These are phyloP conservation scores for Colletotrichum tamarilloi DNA, from an alignment of 2,329 filamentous ascomycete genomes.

Conservation along the genomic window DNA sequence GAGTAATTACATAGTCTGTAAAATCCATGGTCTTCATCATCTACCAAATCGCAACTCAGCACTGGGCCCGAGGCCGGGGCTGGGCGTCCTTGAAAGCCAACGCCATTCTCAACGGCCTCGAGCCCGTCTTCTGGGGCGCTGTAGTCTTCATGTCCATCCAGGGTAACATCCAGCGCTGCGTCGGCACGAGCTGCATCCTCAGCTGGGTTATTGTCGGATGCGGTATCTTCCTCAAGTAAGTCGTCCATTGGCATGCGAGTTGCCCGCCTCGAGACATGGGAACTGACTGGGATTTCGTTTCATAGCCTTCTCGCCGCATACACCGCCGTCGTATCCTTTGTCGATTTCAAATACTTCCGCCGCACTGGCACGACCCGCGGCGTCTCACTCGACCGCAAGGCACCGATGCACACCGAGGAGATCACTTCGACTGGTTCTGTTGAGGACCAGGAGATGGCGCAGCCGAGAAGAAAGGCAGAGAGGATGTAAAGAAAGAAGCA, in stretches of 20 bases:
- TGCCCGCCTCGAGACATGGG: too few relatives aligned
- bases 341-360: slow-evolving; percentile 6
- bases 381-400: neutral
- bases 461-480: neutral
- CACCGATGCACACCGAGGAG: neutral
- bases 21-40: slow-evolving; percentile 52
- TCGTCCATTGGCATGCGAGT: neutral
- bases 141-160: slow-evolving; percentile 37
- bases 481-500: neutral
- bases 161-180: slow-evolving; percentile 9
- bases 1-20: slow-evolving; percentile 36
- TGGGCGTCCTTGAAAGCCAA: slow-evolving; percentile 40
- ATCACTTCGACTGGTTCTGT: neutral
- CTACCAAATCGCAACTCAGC: slow-evolving; percentile 52
- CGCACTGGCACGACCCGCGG: slow-evolving; percentile 4
- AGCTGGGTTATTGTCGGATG: slow-evolving; percentile 15
- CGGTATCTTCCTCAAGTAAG: neutral
- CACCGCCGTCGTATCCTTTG: neutral
- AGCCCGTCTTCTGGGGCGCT: slow-evolving; percentile 42
- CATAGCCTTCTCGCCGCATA: neutral
- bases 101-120: slow-evolving; percentile 40
- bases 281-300: neutral
- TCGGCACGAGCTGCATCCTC: slow-evolving; percentile 8
- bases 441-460: neutral
- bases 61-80: slow-evolving; percentile 38